Evolutionary conservation across 306 rosid species (phyloP).

Genomic region (Corylus americana): DNA sequence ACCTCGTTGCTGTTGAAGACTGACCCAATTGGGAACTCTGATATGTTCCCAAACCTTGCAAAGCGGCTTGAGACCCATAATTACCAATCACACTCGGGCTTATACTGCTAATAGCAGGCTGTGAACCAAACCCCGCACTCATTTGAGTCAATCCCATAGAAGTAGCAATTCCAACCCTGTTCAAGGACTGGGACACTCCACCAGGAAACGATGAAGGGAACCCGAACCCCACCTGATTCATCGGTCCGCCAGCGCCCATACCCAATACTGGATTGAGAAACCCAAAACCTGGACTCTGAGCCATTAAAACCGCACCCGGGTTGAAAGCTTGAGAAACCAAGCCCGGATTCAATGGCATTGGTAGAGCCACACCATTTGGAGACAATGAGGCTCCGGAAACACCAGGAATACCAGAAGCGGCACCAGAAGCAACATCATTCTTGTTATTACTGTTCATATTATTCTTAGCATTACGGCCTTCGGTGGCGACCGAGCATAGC

Average conservation of each 20-base stretch:
- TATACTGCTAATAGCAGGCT: conserved; percentile 2
- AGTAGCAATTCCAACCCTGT: conserved; percentile 1
- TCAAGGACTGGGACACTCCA: not conserved
- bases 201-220: not conserved
- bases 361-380: not conserved
- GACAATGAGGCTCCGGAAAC: not conserved
- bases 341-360: no score
- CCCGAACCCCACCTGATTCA: not conserved
- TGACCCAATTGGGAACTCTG: not conserved
- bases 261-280: not conserved
- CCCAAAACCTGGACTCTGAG: not conserved
- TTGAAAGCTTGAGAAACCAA: not conserved
- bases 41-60: not conserved
- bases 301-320: not conserved
- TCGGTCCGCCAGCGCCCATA: no score
- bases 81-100: not conserved
- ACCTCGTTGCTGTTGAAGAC: not conserved
- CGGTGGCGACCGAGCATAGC: conserved; percentile 4
- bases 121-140: not conserved
- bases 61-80: not conserved
- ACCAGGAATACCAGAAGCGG: not conserved
- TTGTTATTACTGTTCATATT: not conserved
- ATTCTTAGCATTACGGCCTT: not conserved
- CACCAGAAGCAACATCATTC: not conserved
- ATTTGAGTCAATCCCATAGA: not conserved